These are phyloP conservation scores for Mucor indicus DNA, from an alignment of 371 early-diverging fungal genomes.

Conservation along the genomic window DNA sequence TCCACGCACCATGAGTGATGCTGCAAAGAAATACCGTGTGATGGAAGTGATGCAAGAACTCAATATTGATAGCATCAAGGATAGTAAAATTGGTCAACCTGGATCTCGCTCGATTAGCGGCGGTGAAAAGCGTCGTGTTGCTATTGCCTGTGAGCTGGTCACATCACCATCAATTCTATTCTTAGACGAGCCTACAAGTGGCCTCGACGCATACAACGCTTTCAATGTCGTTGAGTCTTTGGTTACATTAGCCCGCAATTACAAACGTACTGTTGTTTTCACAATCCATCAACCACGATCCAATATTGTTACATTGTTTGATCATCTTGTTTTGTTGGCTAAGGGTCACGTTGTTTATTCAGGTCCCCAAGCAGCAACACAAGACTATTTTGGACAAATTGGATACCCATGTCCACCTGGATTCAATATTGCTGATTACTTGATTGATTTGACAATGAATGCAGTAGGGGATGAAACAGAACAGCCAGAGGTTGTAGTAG, in stretches of 20 bases:
- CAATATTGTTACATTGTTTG: constrained; percentile 90
- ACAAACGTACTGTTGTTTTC: constrained; percentile 86
- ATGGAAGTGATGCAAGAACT: constrained; percentile 76
- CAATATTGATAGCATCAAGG: constrained; percentile 71
- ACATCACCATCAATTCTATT: constrained; percentile 87
- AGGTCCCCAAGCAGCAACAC: constrained; percentile 56
- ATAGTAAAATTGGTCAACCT: constrained; percentile 79
- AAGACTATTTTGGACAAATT: constrained; percentile 61
- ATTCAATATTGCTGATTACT: constrained; percentile 91
- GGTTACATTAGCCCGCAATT: constrained; percentile 73
- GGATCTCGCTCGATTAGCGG: constrained; percentile 76
- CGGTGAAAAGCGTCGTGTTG: constrained; percentile 83
- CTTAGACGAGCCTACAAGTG: constrained; percentile 94
- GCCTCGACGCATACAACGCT: constrained; percentile 91
- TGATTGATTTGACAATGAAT: constrained; percentile 75
- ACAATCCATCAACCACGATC: constrained; percentile 96
- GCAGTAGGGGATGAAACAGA: constrained; percentile 29
- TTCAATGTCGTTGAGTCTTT: constrained; percentile 86
- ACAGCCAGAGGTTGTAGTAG: constrained; percentile 24
- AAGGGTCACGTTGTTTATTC: constrained; percentile 83
- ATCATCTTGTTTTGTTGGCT: constrained; percentile 81
- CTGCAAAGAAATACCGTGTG: constrained; percentile 58
- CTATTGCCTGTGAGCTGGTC: constrained; percentile 87
- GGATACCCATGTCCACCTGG: constrained; percentile 85
- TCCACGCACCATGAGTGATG: constrained; percentile 59